Evolutionary conservation across 192 early-diverging fungal genomes (phyloP), one percentile per base, ranked within the genome.

Genomic region (Phycomyces nitens): DNA sequence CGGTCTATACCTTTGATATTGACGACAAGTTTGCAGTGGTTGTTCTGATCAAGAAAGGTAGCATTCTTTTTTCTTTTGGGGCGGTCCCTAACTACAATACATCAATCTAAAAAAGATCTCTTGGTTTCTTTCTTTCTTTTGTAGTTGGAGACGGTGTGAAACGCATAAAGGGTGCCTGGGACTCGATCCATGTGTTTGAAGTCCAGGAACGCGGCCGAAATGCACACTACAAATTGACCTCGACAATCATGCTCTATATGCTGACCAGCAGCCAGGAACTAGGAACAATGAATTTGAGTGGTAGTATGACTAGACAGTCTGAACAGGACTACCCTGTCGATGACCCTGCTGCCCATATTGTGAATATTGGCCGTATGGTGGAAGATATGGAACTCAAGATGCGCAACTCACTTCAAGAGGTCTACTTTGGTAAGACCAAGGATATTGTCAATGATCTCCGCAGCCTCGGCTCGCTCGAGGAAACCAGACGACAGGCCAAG

Each of bases 371-470:
- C 0, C 84, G 89, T 15, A 92, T 99, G 85, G 89, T 99, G 9
- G 97, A 99, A 74, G 97, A 98, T 53, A 96, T 96, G 93, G 97
- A 99, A 76, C 77, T 89, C 61, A 97, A 97, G 77, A 94, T 98
- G 94, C 90, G 97, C 55, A 93, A 94, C 68, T 72, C 88, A 29
- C 72, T 99, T 60, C 89, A 94, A 70, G 91, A 94, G 66, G 93
- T 99, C 20, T 99, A 99, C 69, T 99, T 99, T 80, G 92, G 94
- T 53, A 97, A 97, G 75, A 98, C 95, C 3, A 93, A 90, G 72
- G 95, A 98, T 66, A 95, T 97, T 68, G 92, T 94, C 61, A 97
- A 96, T 68, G 93, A 95, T 60, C 75, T 99, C 66, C 81, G 97
- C 60, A 89, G 87, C 23, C 79, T 87, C 8, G 78, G 86, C 1